Evolutionary conservation across 2,329 filamentous ascomycete species (phyloP), one percentile per base, ranked within the genome.

Genomic region (Teratosphaeria gauchensis): DNA sequence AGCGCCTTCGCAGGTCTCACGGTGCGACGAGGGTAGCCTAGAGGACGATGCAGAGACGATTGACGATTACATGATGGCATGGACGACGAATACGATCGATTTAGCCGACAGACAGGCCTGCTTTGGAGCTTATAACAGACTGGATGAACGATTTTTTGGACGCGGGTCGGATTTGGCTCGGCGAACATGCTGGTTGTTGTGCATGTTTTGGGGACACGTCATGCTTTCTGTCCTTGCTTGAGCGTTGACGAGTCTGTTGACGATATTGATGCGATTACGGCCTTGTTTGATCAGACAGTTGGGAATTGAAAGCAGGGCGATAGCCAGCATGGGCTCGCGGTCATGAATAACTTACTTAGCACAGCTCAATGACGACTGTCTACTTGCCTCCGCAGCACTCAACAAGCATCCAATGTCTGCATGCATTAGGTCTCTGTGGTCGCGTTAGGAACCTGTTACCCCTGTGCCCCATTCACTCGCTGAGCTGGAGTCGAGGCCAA

Each of bases 181-280:
- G 42, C 42, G 51, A n/a, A 30, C 8, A 9, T 14, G 51, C 14
- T 14, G 51, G 21, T n/a, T 14, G 16, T 53, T 14, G 6, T 31
- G 51, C 24, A 24, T 21, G 51, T 30, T 19, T 16, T 32, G 28
- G 21, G 51, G 28, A 53, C 51, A 53, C 51, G 16, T 21, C 7
- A 33, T 53, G 28, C 19, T 33, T 53, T 30, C 4, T n/a, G 24
- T 53, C 21, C 21, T 53, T n/a, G 16, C n/a, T 48, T 21, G 42
- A 48, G 16, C 16, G 42, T 48, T 55, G 28, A 16, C 54, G 21
- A 38, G 28, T n/a, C 24, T 38, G 16, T 46, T 58, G 57, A 58
- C 42, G 57, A 58, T 56, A 51, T 58, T 56, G 35, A 59, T 53
- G 57, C 16, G 24, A 31, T 56, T 51, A 58, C 42, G 57, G 54